Percentiles rank a stretch among this genome's conserved stretches.
These are phyloP conservation scores for Lactarius tabidus DNA, from an alignment of 768 basidiomycete genomes.

Conservation along the genomic window DNA sequence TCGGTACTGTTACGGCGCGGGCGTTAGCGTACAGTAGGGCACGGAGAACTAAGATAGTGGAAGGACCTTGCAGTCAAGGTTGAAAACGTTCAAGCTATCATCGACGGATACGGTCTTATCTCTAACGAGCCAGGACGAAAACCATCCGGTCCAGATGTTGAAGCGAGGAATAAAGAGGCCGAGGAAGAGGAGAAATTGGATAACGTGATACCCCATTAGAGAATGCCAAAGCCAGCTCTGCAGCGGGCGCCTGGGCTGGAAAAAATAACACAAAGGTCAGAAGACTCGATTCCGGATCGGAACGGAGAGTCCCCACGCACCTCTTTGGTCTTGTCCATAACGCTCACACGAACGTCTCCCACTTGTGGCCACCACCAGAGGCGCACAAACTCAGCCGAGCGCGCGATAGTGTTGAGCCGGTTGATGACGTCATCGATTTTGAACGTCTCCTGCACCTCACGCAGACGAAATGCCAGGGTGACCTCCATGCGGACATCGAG, in stretches of 20 bases:
- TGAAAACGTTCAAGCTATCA: constrained; percentile 81
- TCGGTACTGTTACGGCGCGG: constrained; percentile 53
- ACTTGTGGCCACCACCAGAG: constrained; percentile 94
- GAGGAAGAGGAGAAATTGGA: constrained; percentile 80
- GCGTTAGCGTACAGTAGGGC: constrained; percentile 1
- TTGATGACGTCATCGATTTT: constrained; percentile 59
- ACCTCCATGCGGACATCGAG: constrained; percentile 72
- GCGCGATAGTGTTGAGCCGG: constrained; percentile 51
- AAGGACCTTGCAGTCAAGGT: constrained; percentile 86
- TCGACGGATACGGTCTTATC: constrained; percentile 58
- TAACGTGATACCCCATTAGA: constrained; percentile 72
- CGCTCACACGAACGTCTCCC: constrained; percentile 64
- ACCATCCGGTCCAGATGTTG: constrained; percentile 58
- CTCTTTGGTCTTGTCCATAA: constrained; percentile 71
- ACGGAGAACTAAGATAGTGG: constrained; percentile 1
- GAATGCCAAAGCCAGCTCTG: constrained; percentile 65
- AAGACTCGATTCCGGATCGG: constrained; percentile 20
- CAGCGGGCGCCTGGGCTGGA: constrained; percentile 51
- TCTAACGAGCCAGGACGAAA: constrained; percentile 66
- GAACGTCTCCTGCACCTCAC: constrained; percentile 61
- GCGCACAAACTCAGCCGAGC: constrained; percentile 81
- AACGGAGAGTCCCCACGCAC: constrained; percentile 37
- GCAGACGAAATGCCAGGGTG: constrained; percentile 76
- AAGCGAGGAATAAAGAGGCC: constrained; percentile 60
- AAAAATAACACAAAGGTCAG: constrained; percentile 13